Conservation (phyloP, 1,284 basidiomycete genomes). For the Gymnopus androsaceus region DNA sequence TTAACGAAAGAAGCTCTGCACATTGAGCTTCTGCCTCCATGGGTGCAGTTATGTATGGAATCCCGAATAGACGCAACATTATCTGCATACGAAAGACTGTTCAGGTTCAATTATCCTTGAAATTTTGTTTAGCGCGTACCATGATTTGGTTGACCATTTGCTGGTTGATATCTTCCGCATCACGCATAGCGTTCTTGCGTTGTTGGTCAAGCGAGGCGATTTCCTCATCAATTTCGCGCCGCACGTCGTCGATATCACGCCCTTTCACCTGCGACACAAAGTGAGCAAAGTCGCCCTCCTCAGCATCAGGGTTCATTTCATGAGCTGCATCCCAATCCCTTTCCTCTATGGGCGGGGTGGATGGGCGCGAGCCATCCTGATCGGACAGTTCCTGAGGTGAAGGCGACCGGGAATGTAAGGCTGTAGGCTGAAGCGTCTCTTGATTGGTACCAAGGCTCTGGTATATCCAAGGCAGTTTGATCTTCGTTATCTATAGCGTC, state of each 20-base stretch:
- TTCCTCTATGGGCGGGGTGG: constrained; percentile 39
- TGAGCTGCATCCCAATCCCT: constrained; percentile 71
- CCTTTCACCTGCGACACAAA: constrained; percentile 92
- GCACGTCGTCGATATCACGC: constrained; percentile 76
- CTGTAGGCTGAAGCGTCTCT: constrained; percentile 23
- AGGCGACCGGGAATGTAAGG: constrained; percentile 23
- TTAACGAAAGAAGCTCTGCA: constrained; percentile 83
- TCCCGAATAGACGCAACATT: constrained; percentile 91
- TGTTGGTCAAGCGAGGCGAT: constrained; percentile 82
- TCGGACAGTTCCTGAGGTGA: constrained; percentile 22
- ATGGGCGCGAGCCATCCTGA: constrained; percentile 54
- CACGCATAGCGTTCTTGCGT: constrained; percentile 85
- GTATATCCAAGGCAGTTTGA: constrained; percentile 4
- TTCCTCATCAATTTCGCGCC: constrained; percentile 90
- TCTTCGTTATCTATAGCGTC: neutral
- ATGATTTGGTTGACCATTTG: constrained; percentile 73
- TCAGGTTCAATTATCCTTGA: neutral
- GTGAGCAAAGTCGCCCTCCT: constrained; percentile 89
- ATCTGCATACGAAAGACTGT: constrained; percentile 41
- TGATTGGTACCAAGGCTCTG: constrained; percentile 23
- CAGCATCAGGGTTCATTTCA: constrained; percentile 80
- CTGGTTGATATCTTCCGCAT: constrained; percentile 93
- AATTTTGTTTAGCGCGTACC: too few species aligned
- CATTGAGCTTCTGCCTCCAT: constrained; percentile 99
- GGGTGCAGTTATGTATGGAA: constrained; percentile 97